Conservation (phyloP, 2,329 filamentous ascomycete species). For the Aureobasidium pullulans region DNA sequence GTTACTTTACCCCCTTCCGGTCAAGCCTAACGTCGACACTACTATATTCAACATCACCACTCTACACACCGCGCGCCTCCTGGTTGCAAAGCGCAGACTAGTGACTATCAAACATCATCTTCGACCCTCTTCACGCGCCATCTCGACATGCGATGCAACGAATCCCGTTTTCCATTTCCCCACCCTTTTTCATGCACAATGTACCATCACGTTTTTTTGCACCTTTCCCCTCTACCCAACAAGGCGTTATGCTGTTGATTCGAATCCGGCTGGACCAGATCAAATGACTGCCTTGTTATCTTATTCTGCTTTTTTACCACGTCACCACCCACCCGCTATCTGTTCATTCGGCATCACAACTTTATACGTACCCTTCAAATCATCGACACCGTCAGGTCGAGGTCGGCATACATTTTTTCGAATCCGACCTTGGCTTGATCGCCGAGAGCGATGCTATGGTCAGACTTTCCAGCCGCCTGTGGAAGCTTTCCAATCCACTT, state of each 20-base stretch:
- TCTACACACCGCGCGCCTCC: neutral
- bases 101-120: neutral
- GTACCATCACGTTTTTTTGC: slow-evolving; percentile 5
- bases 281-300: neutral
- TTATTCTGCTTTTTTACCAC: neutral
- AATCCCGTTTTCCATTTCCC: slow-evolving; percentile 3
- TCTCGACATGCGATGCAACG: slow-evolving; percentile 1
- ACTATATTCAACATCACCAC: slow-evolving; percentile 1
- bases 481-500: neutral
- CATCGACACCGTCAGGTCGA: neutral
- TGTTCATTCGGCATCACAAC: neutral
- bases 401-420: slow-evolving; percentile 14
- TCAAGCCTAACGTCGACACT: neutral
- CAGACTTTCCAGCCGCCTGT: neutral
- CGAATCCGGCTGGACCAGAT: neutral
- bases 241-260: neutral
- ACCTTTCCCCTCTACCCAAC: neutral
- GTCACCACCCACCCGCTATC: neutral
- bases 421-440: slow-evolving; percentile 1
- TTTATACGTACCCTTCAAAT: neutral
- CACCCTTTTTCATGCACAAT: slow-evolving; percentile 5
- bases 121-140: slow-evolving; percentile 6
- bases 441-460: neutral
- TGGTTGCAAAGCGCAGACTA: neutral
- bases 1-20: neutral